Evolutionary conservation across 2,329 filamentous ascomycete species (phyloP).

Genomic region (Colletotrichum brevisporum): DNA sequence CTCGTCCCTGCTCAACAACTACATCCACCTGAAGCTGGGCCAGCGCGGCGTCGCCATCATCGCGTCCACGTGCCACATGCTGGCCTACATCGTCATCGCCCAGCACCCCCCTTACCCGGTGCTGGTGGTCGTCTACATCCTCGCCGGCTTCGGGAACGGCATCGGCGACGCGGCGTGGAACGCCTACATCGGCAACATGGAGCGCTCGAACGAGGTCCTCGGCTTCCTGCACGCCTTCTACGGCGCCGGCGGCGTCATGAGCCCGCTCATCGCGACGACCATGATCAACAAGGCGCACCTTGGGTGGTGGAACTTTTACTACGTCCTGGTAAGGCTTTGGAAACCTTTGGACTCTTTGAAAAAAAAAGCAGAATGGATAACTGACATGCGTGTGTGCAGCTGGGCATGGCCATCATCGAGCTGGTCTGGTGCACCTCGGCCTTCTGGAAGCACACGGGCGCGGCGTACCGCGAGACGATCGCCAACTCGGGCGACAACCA

Average conservation of each 20-base stretch:
- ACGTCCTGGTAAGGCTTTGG: conserved; percentile 72
- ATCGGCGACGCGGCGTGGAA: conserved; percentile 71
- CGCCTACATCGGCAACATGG: conserved; percentile 74
- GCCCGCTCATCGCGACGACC: conserved; percentile 78
- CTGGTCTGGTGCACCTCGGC: conserved; percentile 60
- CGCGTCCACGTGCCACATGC: conserved; percentile 70
- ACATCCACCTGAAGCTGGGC: conserved; percentile 53
- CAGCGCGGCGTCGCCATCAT: conserved; percentile 73
- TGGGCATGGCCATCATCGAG: conserved; percentile 69
- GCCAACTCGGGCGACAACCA: conserved; percentile 42
- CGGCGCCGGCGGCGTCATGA: conserved; percentile 76
- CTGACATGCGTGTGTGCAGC: conserved; percentile 50
- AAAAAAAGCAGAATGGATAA: not conserved
- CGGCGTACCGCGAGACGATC: conserved; percentile 62
- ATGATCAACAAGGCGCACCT: conserved; percentile 75
- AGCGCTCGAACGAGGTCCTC: conserved; percentile 77
- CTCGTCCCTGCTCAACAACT: conserved; percentile 73
- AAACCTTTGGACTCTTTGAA: too few relatives aligned
- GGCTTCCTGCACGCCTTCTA: conserved; percentile 79
- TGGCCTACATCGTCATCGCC: conserved; percentile 74
- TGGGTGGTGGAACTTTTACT: conserved; percentile 81
- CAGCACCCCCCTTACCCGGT: conserved; percentile 78
- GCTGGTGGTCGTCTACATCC: conserved; percentile 74
- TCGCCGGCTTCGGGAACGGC: conserved; percentile 80
- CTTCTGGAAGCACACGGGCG: conserved; percentile 73